Base-by-base conservation (phyloP, 129 eudicot species). In the Deinandra increscens region DNA sequence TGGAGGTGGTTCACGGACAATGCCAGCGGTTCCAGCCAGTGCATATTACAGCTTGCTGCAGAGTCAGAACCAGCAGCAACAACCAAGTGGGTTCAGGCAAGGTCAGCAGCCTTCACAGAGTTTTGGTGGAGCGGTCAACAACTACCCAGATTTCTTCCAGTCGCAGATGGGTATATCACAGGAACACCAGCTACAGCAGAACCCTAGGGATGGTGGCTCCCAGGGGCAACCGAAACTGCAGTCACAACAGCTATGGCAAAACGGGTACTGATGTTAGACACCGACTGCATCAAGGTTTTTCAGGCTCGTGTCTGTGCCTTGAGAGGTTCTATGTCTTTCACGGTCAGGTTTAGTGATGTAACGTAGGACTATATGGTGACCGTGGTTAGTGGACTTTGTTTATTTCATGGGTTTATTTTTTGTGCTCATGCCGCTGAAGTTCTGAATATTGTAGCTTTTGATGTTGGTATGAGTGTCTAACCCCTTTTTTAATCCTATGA, bases 161-260 rank as follows among this genome's bases (percentile, higher is more conserved):
- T 84, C 91, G 9, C 98, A 86, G 61, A 10, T 79, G n/a, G 90
- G 96, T 7, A 65, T 85, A 10, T 72, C 95, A 18, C 75, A 81
- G 23, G 96, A 86, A 36, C 94, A 88, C 70, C 96, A 85, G 72
- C 85, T 74, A 26, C 91, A 81, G 44, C 95, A 84, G 68, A 85
- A 88, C 72, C 68, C 90, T 45, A 81, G 97, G 78, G 96, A 88
- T 81, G 72, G 80, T 9, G 84, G 88, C 61, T 79, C 87, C 50
- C 96, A 88, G 71, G 96, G 87, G 13, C 96, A 88, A 67, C 91
- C 88, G 6, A 88, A 91, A 76, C 81, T 69, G 31, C 98, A 84
- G 85, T 74, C 91, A 41, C 96, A 91, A 78, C 96, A 88, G 80
- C 26, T 86, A 29, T 91, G 96, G 96, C 95, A 88, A 80, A 86